These are phyloP conservation scores for Tagetes patula DNA, from an alignment of 129 eudicot genomes.

Conservation along the genomic window DNA sequence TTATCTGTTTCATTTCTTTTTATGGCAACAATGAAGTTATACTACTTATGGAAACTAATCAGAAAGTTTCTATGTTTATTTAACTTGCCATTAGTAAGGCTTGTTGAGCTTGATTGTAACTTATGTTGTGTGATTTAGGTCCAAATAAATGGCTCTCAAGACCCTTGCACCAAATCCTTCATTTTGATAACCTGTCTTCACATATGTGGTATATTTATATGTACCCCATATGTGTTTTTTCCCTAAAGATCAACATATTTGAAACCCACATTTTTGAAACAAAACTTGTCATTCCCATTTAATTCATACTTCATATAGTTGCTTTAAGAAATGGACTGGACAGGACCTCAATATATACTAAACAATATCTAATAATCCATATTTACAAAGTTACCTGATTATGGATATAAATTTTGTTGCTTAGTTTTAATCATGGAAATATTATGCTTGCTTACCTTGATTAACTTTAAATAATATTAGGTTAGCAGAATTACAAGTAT, in stretches of 20 bases:
- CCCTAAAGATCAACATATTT: not conserved
- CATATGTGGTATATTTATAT: not conserved
- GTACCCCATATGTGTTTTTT: not conserved
- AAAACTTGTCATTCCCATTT: not conserved
- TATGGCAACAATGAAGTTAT: not conserved
- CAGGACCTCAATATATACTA: not conserved
- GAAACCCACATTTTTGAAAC: constrained; percentile 1
- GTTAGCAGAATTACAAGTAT: not conserved
- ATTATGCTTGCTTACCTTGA: not conserved
- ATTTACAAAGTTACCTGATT: not conserved
- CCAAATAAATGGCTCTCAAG: not conserved
- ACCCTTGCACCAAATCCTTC: constrained; percentile 8
- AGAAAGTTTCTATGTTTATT: not conserved
- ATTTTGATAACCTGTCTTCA: not conserved
- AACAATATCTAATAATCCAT: not conserved
- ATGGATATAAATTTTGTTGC: not conserved
- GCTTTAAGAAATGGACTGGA: not conserved
- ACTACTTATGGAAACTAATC: constrained; percentile 4
- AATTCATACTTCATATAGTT: not conserved
- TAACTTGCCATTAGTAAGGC: not conserved
- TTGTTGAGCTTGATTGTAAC: constrained; percentile 8
- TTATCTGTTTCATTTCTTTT: not conserved
- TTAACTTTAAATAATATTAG: not conserved
- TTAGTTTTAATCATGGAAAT: not conserved
- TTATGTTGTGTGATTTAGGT: constrained; percentile 7